Conservation (phyloP, 2,329 filamentous ascomycete species). For the Polytolypa hystricis region DNA sequence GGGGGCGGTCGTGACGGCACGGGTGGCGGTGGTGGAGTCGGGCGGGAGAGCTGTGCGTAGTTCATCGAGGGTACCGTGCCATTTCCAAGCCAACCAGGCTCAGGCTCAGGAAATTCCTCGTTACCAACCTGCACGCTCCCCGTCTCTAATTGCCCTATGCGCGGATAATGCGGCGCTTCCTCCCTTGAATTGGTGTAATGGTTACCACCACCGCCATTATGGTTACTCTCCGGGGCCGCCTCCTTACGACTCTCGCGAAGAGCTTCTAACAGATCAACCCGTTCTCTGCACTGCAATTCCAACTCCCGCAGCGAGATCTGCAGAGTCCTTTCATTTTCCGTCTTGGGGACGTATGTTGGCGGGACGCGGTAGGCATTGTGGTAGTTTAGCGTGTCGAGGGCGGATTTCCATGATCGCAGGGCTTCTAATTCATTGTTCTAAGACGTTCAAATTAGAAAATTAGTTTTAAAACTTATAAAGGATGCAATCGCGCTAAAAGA, state of each 20-base stretch:
- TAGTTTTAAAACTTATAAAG: too few relatives aligned
- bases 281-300: constrained; percentile 85
- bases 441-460: too few relatives aligned
- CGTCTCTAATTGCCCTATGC: not conserved
- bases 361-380: constrained; percentile 68
- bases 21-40: constrained; percentile 51
- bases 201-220: too few relatives aligned
- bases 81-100: constrained; percentile 58
- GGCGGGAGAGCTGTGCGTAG: constrained; percentile 71
- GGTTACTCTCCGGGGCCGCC: constrained; percentile 17
- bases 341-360: constrained; percentile 56
- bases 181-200: too few relatives aligned
- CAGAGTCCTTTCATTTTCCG: constrained; percentile 73
- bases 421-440: constrained; percentile 89
- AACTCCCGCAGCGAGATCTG: constrained; percentile 71
- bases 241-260: constrained; percentile 56
- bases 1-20: constrained; percentile 36
- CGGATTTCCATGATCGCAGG: constrained; percentile 77
- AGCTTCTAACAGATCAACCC: constrained; percentile 77
- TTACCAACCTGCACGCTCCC: constrained; percentile 14
- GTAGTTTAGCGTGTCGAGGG: constrained; percentile 79
- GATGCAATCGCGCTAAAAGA: too few relatives aligned
- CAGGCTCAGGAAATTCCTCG: constrained; percentile 21
- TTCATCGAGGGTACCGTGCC: constrained; percentile 71
- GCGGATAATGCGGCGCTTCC: too few relatives aligned